phyloP scores from a whole-genome alignment of 306 rosid genomes.

The Pterocarpus santalinus region DNA sequence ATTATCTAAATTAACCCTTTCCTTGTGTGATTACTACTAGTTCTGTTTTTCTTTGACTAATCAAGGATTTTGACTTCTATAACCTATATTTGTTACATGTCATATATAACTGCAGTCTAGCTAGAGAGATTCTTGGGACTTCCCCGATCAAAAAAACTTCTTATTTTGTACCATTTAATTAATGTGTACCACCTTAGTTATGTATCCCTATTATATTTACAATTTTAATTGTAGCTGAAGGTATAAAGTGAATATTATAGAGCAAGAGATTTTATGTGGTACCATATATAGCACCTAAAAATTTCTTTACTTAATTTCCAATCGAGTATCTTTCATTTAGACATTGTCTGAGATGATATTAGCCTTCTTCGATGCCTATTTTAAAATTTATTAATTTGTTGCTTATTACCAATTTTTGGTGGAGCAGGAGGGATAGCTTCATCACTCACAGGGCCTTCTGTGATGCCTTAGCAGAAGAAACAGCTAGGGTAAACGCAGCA shows the following conservation, averaged over 20 bases:
- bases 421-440: conserved; percentile 81
- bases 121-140: not conserved
- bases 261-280: too few species aligned
- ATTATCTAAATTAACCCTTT: conserved; percentile 26
- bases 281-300: not conserved
- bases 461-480: conserved; percentile 86
- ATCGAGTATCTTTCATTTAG: not conserved
- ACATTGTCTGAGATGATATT: not conserved
- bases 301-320: not conserved
- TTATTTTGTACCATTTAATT: not conserved
- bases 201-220: not conserved
- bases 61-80: not conserved
- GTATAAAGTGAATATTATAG: not conserved
- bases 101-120: not conserved
- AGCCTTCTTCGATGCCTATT: conserved; percentile 15
- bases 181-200: not conserved
- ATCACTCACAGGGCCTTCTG: conserved; percentile 82
- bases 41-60: not conserved
- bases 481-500: conserved; percentile 70
- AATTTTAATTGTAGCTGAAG: not conserved
- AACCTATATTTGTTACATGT: not conserved
- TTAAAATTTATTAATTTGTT: not conserved
- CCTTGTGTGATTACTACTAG: not conserved
- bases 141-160: not conserved
- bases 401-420: not conserved